Base-by-base conservation (phyloP, 352 stramenopile species). In the Globisporangium spinosum region DNA sequence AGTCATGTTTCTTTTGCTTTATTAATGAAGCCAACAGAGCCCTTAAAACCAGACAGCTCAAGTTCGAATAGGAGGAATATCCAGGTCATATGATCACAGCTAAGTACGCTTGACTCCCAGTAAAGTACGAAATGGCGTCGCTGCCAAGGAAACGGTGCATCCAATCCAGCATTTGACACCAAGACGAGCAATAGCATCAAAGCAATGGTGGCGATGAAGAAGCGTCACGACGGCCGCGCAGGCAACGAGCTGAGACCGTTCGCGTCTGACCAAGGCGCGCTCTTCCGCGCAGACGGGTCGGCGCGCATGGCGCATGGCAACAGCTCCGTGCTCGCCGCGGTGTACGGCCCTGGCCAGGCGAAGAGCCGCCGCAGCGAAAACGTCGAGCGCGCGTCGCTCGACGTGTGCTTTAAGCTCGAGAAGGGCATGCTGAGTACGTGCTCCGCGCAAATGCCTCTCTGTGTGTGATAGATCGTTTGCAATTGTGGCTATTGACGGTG, bases 391-490 rank as follows among this genome's bases (percentile, higher is more conserved):
- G 87, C 77, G 9, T 81, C 83, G 23, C 59, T 94, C 23, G 87
- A 94, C 66, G 87, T 94, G 51, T 87, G 75, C 64, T 90, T 94
- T 51, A 92, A 91, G 74, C 77, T 92, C 38, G 85, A 93, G 56
- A 90, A 93, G 74, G 82, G 85, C 70, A 72, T 85, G 25, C 69
- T 82, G 62, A 90, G 83, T 89, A 68, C 72, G 82, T 85, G 15
- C 8, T 27, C 0, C 40, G 10, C 17, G 12, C 25, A n/a, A 5
- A 5, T 51, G 10, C 23, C 10, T 60, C 17, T n/a, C 1, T 35
- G 22, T n/a, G 4, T 22, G 25, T 4, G 6, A 15, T 51, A 20
- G 6, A 51, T 23, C 12, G 23, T 29, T 10, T 32, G 34, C 12
- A 4, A 40, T 13, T 61, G 29, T 61, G 29, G 20, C 20, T 47